Evolutionary conservation across 2,329 filamentous ascomycete genomes (phyloP).

Genomic region (Helotiales sp.): DNA sequence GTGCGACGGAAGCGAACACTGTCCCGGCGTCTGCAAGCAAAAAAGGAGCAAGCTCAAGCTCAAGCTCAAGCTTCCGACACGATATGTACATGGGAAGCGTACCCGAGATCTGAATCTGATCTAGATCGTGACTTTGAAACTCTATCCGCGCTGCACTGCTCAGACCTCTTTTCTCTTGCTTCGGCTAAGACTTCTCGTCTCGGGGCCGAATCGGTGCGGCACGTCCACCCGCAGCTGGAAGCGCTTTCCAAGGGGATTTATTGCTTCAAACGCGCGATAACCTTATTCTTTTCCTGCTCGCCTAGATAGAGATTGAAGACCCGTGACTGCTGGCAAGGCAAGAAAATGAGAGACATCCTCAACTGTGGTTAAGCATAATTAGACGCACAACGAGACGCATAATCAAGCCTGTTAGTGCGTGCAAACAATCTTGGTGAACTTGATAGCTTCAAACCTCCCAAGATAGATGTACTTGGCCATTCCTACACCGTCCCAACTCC

Average conservation of each 20-base stretch:
- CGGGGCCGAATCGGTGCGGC: neutral
- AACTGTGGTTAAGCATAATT: neutral
- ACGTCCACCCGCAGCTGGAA: neutral
- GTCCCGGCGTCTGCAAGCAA: neutral
- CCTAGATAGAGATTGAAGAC: neutral
- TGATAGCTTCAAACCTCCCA: too few species aligned
- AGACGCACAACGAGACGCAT: too few species aligned
- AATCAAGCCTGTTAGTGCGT: too few species aligned
- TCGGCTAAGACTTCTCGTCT: neutral
- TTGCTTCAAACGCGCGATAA: conserved; percentile 1
- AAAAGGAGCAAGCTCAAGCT: too few species aligned
- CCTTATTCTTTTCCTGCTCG: neutral
- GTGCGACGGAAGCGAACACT: neutral
- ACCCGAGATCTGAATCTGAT: neutral
- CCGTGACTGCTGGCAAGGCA: too few species aligned
- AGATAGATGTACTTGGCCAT: neutral
- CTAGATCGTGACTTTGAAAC: neutral
- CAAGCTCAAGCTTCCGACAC: neutral
- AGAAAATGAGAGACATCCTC: neutral
- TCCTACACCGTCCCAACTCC: neutral
- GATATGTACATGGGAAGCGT: neutral
- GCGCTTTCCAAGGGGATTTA: neutral
- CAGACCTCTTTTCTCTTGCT: neutral
- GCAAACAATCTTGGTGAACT: neutral
- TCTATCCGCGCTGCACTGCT: too few species aligned